phyloP scores from a whole-genome alignment of 495 filamentous ascomycete genomes.

The Aspergillus bertholletiae region DNA sequence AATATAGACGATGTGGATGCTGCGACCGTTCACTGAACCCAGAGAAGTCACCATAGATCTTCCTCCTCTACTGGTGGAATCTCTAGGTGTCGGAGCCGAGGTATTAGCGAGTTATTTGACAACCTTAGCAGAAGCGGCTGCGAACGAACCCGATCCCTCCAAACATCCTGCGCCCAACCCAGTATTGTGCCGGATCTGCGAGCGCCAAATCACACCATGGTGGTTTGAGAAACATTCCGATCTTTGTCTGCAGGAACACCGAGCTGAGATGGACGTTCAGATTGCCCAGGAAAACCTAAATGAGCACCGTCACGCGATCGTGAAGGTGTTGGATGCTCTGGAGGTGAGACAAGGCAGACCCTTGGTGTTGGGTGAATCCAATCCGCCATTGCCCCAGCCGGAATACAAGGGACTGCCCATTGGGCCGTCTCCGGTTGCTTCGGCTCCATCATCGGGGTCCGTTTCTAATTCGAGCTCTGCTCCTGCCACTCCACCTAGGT shows the following conservation, averaged over 20 bases:
- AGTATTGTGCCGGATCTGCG: conserved; percentile 93
- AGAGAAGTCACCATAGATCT: conserved; percentile 94
- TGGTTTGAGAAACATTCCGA: conserved; percentile 99
- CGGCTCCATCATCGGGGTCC: conserved; percentile 54
- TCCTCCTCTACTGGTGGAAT: conserved; percentile 85
- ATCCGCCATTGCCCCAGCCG: conserved; percentile 50
- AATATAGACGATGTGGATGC: conserved; percentile 98
- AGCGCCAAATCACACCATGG: conserved; percentile 97
- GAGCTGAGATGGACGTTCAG: conserved; percentile 95
- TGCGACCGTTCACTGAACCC: conserved; percentile 84
- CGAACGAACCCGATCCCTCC: conserved; percentile 82
- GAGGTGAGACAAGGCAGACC: conserved; percentile 75
- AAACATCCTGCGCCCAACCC: conserved; percentile 83
- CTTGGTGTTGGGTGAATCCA: conserved; percentile 54
- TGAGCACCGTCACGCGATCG: conserved; percentile 95
- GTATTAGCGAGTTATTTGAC: conserved; percentile 92
- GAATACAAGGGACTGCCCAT: conserved; percentile 93
- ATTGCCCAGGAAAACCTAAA: conserved; percentile 86
- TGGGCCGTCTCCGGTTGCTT: conserved; percentile 57
- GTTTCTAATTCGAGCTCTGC: conserved; percentile 66
- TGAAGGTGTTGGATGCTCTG: conserved; percentile 87
- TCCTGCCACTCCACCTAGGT: conserved; percentile 65
- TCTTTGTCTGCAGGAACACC: conserved; percentile 90
- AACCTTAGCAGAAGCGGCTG: conserved; percentile 77
- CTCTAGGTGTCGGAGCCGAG: conserved; percentile 89